Base-by-base conservation (phyloP, 345 rosid genomes). In the Zanthoxylum bungeanum region DNA sequence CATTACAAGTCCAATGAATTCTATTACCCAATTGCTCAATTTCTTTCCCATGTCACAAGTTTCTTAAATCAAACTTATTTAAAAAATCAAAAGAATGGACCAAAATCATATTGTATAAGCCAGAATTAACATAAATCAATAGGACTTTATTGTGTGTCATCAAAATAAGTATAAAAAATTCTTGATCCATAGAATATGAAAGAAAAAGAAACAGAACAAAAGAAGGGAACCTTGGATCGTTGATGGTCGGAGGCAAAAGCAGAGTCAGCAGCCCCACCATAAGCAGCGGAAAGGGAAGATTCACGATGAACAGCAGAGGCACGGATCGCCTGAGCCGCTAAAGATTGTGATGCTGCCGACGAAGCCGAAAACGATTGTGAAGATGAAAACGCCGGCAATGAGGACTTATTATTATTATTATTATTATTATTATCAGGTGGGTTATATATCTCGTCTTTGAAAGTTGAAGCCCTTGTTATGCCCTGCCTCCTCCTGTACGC, bases 401-500 rank as follows among this genome's bases (percentile, higher is more conserved):
- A 63, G 36, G 77, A 46, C n/a, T 77, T 59, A 11, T 42, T 70
- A 40, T 62, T 63, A 9, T 60, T 65, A 7, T 68, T 69, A 11
- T 58, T 60, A n/a, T 62, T 50, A 64, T 76, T 77, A 17, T 51
- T 74, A 0, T 67, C 69, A 0, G 91, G 81, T 11, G 81, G 78
- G 47, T 74, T 70, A 57, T 73, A 68, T 66, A 80, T 74, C 70
- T 96, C 97, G 72, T 96, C 99, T 66, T 83, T 86, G 86, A 96
- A 89, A 12, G 98, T 96, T 8, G 96, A 73, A 21, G 96, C 75
- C 67, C 89, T 86, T n/a, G 84, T 71, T 24, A 87, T 79, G 36
- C 97, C 99, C 40, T 91, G 98, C 81, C 85, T 89, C 78, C 99
- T 86, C 83, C 99, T 81, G 64, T 93, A 96, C 50, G 99, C 99